These are phyloP conservation scores for Botryotinia narcissicola DNA, from an alignment of 2,329 filamentous ascomycete species.

Conservation along the genomic window DNA sequence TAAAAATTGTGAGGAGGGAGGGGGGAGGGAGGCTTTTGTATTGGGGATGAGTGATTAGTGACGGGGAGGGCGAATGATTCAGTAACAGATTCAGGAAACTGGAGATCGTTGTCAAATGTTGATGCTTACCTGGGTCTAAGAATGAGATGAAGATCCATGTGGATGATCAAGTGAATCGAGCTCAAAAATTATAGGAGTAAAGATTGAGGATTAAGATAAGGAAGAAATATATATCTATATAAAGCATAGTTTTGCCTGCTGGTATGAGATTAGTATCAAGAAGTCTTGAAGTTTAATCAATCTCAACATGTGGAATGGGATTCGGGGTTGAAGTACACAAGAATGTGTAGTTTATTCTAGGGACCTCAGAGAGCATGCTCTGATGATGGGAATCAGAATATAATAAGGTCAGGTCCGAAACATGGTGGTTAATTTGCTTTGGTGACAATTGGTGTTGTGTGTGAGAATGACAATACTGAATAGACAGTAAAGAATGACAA, in stretches of 20 bases:
- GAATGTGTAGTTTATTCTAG: neutral
- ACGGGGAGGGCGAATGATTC: neutral
- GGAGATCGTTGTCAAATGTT: neutral
- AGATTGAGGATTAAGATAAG: neutral
- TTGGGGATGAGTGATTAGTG: neutral
- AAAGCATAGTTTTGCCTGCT: neutral
- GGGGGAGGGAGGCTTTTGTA: neutral
- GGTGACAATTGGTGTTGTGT: too few species aligned
- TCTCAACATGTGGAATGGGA: too few species aligned
- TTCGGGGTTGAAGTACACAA: neutral
- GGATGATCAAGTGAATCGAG: neutral
- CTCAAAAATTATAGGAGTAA: neutral
- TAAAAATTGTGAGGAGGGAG: neutral
- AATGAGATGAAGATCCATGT: neutral
- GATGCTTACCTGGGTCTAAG: neutral
- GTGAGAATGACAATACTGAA: too few species aligned
- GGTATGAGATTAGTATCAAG: too few species aligned
- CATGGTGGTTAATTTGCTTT: too few species aligned
- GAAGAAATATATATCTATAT: neutral
- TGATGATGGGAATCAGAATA: too few species aligned
- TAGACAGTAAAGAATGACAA: too few species aligned
- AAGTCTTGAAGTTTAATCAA: too few species aligned
- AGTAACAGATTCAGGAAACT: rapidly evolving
- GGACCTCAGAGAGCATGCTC: too few species aligned
- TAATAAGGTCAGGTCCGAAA: too few species aligned